Evolutionary conservation across 495 filamentous ascomycete species (phyloP).

Genomic region (Aspergillus panamensis): DNA sequence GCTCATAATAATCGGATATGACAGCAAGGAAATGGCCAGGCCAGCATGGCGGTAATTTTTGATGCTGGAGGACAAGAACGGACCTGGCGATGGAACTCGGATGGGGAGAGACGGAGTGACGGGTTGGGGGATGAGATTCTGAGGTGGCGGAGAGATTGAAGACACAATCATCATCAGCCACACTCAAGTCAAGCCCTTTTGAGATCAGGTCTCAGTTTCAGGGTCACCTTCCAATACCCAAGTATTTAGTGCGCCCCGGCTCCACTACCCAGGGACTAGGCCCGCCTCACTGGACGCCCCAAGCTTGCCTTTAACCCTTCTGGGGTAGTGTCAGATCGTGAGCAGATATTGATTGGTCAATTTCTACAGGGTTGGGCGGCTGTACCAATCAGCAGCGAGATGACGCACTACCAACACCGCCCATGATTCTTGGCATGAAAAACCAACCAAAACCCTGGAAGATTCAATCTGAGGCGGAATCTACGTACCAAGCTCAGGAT

Average conservation of each 20-base stretch:
- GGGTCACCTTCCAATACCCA: no score
- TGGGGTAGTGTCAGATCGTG: background rate
- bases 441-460: background rate
- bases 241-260: no score
- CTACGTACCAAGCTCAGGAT: no score
- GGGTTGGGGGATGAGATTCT: no score
- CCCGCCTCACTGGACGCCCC: no score
- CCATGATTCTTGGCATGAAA: background rate
- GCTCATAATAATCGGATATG: background rate
- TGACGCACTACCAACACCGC: background rate
- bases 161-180: background rate
- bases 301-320: background rate
- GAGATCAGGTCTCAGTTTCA: no score
- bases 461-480: background rate
- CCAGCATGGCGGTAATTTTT: background rate
- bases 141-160: background rate
- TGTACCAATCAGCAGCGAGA: background rate
- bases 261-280: no score
- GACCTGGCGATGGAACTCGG: background rate
- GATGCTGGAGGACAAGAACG: background rate
- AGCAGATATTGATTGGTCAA: background rate
- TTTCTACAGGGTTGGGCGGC: background rate
- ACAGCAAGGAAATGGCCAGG: background rate
- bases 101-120: background rate
- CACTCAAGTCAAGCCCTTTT: no score